These are phyloP conservation scores for Aspergillus sclerotiicarbonarius DNA, from an alignment of 495 filamentous ascomycete species.

Conservation along the genomic window DNA sequence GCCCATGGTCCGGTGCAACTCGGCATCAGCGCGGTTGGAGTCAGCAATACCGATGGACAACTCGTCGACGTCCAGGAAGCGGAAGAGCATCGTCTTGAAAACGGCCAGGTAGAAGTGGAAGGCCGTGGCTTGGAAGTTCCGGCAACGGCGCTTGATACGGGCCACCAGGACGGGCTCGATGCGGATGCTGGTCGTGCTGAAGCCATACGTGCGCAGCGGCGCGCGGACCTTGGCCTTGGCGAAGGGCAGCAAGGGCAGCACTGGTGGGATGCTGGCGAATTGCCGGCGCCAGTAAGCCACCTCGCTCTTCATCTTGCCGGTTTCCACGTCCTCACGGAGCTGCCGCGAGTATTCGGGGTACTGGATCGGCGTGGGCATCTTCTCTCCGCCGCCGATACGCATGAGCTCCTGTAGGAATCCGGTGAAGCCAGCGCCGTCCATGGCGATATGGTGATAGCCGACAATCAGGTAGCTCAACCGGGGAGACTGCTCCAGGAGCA, in stretches of 20 bases:
- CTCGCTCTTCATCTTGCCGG: too few relatives aligned
- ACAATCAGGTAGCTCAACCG: too few relatives aligned
- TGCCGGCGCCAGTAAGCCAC: too few relatives aligned
- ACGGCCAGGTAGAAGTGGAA: conserved; percentile 48
- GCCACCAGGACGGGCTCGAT: conserved; percentile 16
- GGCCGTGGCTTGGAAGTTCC: conserved; percentile 24
- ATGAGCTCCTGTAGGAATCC: too few relatives aligned
- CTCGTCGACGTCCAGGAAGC: conserved; percentile 25
- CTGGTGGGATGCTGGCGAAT: too few relatives aligned
- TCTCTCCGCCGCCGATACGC: too few relatives aligned
- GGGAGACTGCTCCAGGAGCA: too few relatives aligned
- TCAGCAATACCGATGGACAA: conserved; percentile 46
- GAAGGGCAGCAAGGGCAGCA: conserved; percentile 38
- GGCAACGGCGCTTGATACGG: conserved; percentile 19
- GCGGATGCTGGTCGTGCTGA: conserved; percentile 11
- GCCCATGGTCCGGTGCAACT: conserved; percentile 37
- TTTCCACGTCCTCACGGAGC: too few relatives aligned
- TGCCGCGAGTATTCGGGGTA: too few relatives aligned
- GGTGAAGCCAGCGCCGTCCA: too few relatives aligned
- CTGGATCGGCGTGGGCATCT: too few relatives aligned
- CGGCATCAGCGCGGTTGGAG: conserved; percentile 33
- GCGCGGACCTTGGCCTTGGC: conserved; percentile 6
- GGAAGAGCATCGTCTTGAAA: conserved; percentile 31
- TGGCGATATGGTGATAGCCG: too few relatives aligned
- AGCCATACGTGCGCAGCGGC: conserved; percentile 1